Conservation (phyloP, 2,329 filamentous ascomycete genomes). For the Emergomyces orientalis region DNA sequence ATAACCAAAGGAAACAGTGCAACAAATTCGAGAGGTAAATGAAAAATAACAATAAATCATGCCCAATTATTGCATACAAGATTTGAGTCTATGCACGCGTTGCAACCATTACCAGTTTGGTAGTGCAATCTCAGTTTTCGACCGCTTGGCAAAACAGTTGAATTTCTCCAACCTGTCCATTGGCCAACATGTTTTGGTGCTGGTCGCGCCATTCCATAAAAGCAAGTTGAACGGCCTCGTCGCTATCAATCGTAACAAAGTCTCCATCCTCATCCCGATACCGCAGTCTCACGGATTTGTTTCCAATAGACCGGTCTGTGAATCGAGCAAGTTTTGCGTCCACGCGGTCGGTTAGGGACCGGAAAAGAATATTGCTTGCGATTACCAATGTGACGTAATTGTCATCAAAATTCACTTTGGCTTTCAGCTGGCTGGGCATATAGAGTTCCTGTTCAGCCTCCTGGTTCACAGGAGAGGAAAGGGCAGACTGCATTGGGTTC, state of each 20-base stretch:
- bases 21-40: conserved; percentile 13
- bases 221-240: conserved; percentile 92
- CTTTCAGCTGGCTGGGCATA: conserved; percentile 73
- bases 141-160: conserved; percentile 68
- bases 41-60: background rate
- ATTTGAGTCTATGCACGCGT: background rate
- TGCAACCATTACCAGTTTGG: background rate
- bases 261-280: conserved; percentile 91
- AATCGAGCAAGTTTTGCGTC: conserved; percentile 88
- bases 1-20: conserved; percentile 11
- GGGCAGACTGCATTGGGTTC: conserved; percentile 15
- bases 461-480: conserved; percentile 27
- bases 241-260: conserved; percentile 84
- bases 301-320: conserved; percentile 72
- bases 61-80: background rate
- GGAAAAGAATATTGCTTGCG: conserved; percentile 88
- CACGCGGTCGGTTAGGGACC: conserved; percentile 87
- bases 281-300: conserved; percentile 72
- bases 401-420: conserved; percentile 86
- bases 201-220: conserved; percentile 90
- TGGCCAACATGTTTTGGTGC: conserved; percentile 49
- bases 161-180: conserved; percentile 75
- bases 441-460: conserved; percentile 33
- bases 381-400: conserved; percentile 95
- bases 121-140: conserved; percentile 5